phyloP scores from a whole-genome alignment of 345 rosid species.

The Citrus maxima region DNA sequence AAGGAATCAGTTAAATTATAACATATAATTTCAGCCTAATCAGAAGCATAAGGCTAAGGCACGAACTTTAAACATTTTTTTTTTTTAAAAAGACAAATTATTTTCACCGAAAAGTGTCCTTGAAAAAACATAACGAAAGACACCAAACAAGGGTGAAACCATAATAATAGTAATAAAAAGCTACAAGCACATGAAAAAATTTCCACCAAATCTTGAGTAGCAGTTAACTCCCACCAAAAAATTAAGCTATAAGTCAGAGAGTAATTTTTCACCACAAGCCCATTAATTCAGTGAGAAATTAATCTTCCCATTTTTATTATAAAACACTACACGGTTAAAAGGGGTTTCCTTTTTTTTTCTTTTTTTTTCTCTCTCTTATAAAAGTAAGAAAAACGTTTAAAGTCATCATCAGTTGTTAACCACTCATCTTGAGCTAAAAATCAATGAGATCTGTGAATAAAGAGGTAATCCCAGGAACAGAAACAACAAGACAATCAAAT shows the following conservation, averaged over 20 bases:
- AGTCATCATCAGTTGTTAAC: not conserved
- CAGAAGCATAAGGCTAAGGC: not conserved
- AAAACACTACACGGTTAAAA: not conserved
- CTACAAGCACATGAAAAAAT: not conserved
- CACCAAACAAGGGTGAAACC: not conserved
- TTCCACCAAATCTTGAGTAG: not conserved
- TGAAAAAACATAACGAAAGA: no score
- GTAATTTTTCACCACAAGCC: not conserved
- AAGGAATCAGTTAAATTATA: not conserved
- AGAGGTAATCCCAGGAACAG: not conserved
- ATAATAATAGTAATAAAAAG: not conserved
- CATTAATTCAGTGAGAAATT: not conserved
- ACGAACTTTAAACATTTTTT: not conserved
- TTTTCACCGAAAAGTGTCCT: not conserved
- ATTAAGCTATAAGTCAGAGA: not conserved
- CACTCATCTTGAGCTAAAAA: not conserved
- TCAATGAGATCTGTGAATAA: conserved; percentile 5
- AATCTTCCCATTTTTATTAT: no score
- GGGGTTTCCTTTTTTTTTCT: no score
- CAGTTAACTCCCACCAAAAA: not conserved
- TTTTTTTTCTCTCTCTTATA: no score
- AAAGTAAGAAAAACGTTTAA: not conserved
- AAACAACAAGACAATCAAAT: not conserved
- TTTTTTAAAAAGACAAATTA: no score
- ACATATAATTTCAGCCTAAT: not conserved